Evolutionary conservation across 2,329 filamentous ascomycete genomes (phyloP), one percentile per base, ranked within the genome.

Genomic region (Mycosphaerella sp.): DNA sequence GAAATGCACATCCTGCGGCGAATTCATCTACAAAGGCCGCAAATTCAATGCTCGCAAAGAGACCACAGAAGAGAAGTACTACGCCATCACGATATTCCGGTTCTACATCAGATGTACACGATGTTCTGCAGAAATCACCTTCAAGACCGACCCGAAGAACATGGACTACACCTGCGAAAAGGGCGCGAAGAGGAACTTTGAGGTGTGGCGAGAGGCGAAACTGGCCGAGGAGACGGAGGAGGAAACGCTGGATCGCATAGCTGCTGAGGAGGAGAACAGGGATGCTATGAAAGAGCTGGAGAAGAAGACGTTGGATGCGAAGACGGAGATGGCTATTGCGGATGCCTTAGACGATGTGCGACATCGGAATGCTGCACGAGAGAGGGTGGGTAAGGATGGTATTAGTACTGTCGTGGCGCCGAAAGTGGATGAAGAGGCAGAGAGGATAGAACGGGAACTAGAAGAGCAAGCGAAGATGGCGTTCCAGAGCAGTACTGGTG

Each of bases 31-130:
- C 76, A 88, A 89, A 62, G 90, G 90, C 0, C 82, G 90, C 54
- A 97, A 96, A 65, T 97, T 97, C 78, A 97, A 97, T 71, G 86
- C 89, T 2, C 80, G 88, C 32, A 98, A 98, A 66, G 89, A 96
- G 66, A 95, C 87, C 0, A 89, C 88, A 0, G 86, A 93, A 16
- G 87, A 96, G 63, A 87, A 85, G 60, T 98, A 98, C 73, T 81
- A 95, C 41, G 80, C 80, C 44, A 94, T 97, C 56, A 81, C 88
- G 54, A 89, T 95, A 57, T 93, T 85, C 72, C 81, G 86, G 27
- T 96, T 97, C 75, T 93, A 90, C 71, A 70, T 70, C 53, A 80
- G 88, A 6, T 96, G 91, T 71, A 95, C 90, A 30, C 75, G 89
- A 42, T 96, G 91, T 71, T 84, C 78, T 39, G 83, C 80, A 39